A percentile compares a stretch with the other conserved stretches of the same genome.
phyloP scores from a whole-genome alignment of 106 monocot species.

The Dendrobium chrysotoxum region DNA sequence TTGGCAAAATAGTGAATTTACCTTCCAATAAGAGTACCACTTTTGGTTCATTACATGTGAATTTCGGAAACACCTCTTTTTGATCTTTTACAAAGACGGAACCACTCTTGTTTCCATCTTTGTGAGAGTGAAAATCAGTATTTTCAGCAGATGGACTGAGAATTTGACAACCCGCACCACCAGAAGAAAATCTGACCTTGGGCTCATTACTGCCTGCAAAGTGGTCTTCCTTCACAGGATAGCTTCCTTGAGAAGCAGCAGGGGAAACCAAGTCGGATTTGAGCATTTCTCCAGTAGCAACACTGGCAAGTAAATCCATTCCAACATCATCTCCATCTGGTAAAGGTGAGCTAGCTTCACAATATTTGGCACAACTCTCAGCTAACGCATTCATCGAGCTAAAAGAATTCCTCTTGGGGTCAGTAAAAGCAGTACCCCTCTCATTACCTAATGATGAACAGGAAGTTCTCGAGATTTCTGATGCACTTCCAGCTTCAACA shows the following conservation, averaged over 20 bases:
- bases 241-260: constrained; percentile 24
- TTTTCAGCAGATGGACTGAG: constrained; percentile 13
- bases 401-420: constrained; percentile 29
- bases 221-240: constrained; percentile 15
- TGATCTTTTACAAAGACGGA: constrained; percentile 16
- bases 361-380: constrained; percentile 48
- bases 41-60: neutral
- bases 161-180: constrained; percentile 6
- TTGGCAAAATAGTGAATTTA: constrained; percentile 10
- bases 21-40: constrained; percentile 8
- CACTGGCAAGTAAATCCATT: constrained; percentile 62
- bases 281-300: constrained; percentile 51
- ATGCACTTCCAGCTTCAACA: constrained; percentile 21
- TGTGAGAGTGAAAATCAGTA: constrained; percentile 23
- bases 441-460: constrained; percentile 15
- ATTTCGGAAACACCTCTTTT: neutral
- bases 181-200: constrained; percentile 14
- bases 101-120: constrained; percentile 19
- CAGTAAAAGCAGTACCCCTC: constrained; percentile 9
- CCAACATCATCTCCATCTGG: constrained; percentile 49
- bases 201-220: constrained; percentile 14
- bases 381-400: constrained; percentile 52
- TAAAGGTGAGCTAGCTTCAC: constrained; percentile 29
- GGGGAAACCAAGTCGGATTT: constrained; percentile 41
- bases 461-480: constrained; percentile 11